These are phyloP conservation scores for Fraxinus sp. DNA, from an alignment of 305 asterid species.

Conservation along the genomic window DNA sequence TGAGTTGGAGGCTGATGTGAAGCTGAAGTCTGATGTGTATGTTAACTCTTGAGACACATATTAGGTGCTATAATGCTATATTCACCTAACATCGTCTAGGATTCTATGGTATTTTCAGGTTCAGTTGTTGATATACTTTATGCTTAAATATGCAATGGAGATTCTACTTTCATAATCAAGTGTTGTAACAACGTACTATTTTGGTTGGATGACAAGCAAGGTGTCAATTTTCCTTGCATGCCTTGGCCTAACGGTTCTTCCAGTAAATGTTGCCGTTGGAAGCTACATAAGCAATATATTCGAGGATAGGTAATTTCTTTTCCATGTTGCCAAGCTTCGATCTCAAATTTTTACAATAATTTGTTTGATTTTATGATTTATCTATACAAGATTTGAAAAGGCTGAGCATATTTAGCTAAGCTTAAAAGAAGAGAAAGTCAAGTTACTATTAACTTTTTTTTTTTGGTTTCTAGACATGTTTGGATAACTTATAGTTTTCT, in stretches of 20 bases:
- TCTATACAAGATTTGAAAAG: no score
- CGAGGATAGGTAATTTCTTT: constrained; percentile 75
- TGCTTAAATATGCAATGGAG: constrained; percentile 96
- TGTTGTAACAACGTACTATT: constrained; percentile 76
- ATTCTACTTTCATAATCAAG: constrained; percentile 91
- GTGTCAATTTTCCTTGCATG: constrained; percentile 84
- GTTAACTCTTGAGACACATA: no score
- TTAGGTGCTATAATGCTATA: not conserved
- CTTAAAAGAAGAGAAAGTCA: no score
- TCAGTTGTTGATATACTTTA: constrained; percentile 87
- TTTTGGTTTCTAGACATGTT: no score
- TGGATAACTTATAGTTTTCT: no score
- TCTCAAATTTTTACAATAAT: no score
- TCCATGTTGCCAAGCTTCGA: not conserved
- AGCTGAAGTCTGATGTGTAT: no score
- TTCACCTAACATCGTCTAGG: constrained; percentile 8
- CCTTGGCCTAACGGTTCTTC: constrained; percentile 89
- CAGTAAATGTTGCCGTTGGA: constrained; percentile 76
- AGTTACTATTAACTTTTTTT: no score
- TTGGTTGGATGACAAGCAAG: constrained; percentile 74
- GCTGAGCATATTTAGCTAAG: no score
- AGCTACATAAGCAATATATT: constrained; percentile 89
- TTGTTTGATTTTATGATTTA: no score
- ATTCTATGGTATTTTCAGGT: constrained; percentile 47
- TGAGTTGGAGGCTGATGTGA: no score